phyloP scores from a whole-genome alignment of 148 eudicot species.

The Fagopyrum esculentum region DNA sequence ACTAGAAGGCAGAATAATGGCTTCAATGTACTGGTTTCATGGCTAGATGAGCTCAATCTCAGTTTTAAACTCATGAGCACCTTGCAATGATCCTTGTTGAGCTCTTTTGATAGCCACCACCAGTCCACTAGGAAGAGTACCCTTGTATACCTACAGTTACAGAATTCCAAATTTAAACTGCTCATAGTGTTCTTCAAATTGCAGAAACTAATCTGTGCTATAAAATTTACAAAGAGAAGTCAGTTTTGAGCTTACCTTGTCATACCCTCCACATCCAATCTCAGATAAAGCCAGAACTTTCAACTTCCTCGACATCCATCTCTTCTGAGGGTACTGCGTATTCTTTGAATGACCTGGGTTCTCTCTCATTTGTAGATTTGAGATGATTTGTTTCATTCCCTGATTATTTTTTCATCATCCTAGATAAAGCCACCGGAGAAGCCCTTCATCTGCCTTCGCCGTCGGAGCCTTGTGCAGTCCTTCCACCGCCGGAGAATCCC shows the following conservation, averaged over 20 bases:
- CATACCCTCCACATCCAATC: slow-evolving; percentile 81
- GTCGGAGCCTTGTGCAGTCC: no score
- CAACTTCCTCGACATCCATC: slow-evolving; percentile 32
- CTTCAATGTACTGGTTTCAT: no score
- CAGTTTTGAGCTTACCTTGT: slow-evolving; percentile 37
- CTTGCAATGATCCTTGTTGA: slow-evolving; percentile 69
- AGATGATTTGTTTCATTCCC: slow-evolving; percentile 50
- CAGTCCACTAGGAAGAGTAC: slow-evolving; percentile 48
- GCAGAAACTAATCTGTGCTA: no score
- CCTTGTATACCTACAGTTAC: slow-evolving; percentile 55
- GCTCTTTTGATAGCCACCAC: slow-evolving; percentile 78
- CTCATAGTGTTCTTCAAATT: background rate
- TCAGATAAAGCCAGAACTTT: slow-evolving; percentile 25
- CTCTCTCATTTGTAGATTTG: slow-evolving; percentile 32
- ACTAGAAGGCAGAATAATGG: no score
- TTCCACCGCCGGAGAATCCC: no score
- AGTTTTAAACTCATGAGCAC: slow-evolving; percentile 68
- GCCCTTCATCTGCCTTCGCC: no score
- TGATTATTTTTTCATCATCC: slow-evolving; percentile 73
- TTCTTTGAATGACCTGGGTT: slow-evolving; percentile 27
- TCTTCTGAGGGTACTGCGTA: slow-evolving; percentile 26
- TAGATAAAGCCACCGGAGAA: slow-evolving; percentile 90
- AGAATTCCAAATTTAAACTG: background rate
- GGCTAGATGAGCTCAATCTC: slow-evolving; percentile 94
- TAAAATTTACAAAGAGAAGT: no score